Conservation (phyloP, 106 monocot species). For the Cymbidium sinense region DNA sequence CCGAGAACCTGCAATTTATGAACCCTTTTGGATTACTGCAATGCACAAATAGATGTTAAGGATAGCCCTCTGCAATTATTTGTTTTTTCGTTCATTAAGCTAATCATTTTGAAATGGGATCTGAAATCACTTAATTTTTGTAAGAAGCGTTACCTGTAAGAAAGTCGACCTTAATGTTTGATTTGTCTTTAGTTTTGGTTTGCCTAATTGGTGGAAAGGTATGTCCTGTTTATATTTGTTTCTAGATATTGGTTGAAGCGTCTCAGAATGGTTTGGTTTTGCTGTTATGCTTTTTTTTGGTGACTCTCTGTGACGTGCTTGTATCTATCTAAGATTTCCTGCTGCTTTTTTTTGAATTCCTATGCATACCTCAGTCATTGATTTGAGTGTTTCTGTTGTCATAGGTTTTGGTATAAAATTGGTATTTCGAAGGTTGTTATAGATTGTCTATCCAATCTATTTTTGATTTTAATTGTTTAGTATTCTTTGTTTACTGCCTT, state of each 20-base stretch:
- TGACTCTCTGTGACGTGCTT: no score
- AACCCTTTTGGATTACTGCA: neutral
- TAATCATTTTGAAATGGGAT: neutral
- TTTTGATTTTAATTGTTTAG: neutral
- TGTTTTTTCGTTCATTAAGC: neutral
- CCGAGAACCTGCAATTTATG: neutral
- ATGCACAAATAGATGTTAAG: neutral
- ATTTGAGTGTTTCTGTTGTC: neutral
- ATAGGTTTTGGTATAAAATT: neutral
- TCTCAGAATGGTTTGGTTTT: neutral
- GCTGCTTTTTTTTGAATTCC: neutral
- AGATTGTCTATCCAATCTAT: neutral
- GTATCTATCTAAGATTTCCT: neutral
- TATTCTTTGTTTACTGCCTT: neutral
- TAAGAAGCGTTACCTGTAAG: neutral
- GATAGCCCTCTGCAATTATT: neutral
- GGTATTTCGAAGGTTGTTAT: neutral
- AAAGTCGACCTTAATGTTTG: neutral
- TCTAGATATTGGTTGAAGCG: neutral
- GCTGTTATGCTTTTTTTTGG: neutral
- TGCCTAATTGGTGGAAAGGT: neutral
- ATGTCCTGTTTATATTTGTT: neutral
- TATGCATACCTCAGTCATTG: neutral
- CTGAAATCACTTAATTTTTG: neutral
- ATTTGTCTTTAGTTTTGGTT: neutral